Evolutionary conservation across 805 yeast genomes (phyloP).

Genomic region (Cyberlindnera xishuangbannaensis): DNA sequence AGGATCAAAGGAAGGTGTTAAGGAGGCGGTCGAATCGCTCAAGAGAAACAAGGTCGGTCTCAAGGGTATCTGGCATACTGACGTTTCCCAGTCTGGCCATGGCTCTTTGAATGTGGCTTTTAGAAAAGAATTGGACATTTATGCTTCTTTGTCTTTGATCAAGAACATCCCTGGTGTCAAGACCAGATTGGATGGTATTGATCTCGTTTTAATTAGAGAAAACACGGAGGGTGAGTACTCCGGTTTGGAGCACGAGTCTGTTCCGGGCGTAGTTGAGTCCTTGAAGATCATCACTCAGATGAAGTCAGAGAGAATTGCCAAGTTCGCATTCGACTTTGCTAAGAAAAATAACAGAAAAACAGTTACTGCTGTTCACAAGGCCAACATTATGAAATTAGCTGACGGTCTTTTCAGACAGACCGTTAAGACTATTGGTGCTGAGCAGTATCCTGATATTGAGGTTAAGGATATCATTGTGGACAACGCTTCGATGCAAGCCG

Average conservation of each 20-base stretch:
- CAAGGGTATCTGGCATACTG: slow-evolving; percentile 93
- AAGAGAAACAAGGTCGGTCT: slow-evolving; percentile 96
- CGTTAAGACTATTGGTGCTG: slow-evolving; percentile 78
- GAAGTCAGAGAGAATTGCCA: slow-evolving; percentile 95
- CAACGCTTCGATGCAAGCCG: slow-evolving; percentile 99
- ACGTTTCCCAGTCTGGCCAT: slow-evolving; percentile 68
- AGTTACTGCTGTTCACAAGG: slow-evolving; percentile 97
- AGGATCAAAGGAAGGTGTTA: slow-evolving; percentile 53
- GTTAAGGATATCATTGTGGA: slow-evolving; percentile 95
- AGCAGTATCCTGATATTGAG: slow-evolving; percentile 77
- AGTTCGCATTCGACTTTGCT: slow-evolving; percentile 96
- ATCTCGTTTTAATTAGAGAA: slow-evolving; percentile 93
- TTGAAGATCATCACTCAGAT: slow-evolving; percentile 89
- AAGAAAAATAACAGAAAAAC: slow-evolving; percentile 83
- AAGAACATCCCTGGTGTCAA: slow-evolving; percentile 92
- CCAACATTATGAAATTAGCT: slow-evolving; percentile 97
- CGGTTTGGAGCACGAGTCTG: slow-evolving; percentile 95
- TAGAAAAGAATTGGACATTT: slow-evolving; percentile 93
- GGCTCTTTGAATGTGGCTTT: slow-evolving; percentile 92
- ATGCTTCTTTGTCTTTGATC: slow-evolving; percentile 90
- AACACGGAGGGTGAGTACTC: slow-evolving; percentile 99
- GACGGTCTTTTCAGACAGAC: slow-evolving; percentile 97
- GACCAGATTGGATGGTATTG: slow-evolving; percentile 82
- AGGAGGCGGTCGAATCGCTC: slow-evolving; percentile 82
- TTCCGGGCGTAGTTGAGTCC: slow-evolving; percentile 97